Conservation (phyloP, 169 alveolate species). For the Cystoisospora suis region DNA sequence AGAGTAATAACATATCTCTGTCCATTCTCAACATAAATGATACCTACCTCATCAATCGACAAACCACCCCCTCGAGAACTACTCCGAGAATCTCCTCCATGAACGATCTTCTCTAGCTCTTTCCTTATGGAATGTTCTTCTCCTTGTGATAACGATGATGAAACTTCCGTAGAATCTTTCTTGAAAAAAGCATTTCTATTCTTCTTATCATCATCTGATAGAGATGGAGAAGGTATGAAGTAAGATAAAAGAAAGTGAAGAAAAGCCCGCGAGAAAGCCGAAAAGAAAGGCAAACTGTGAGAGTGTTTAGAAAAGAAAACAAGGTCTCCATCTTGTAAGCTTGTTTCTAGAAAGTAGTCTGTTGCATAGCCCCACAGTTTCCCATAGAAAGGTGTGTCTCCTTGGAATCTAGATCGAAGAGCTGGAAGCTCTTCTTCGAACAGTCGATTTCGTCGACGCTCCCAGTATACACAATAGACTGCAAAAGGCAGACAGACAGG, state of each 20-base stretch:
- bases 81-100: neutral
- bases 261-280: neutral
- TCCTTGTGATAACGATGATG: no score
- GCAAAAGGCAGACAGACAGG: no score
- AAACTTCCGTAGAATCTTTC: no score
- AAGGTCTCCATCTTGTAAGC: slow-evolving; percentile 50
- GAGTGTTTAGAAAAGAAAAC: slow-evolving; percentile 4
- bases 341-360: slow-evolving; percentile 45
- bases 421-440: neutral
- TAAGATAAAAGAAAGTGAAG: neutral
- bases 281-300: neutral
- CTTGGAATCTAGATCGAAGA: slow-evolving; percentile 19
- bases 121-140: no score
- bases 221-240: neutral
- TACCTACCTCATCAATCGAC: slow-evolving; percentile 10
- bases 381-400: slow-evolving; percentile 51
- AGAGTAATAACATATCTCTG: slow-evolving; percentile 12
- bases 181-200: no score
- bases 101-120: neutral
- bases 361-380: slow-evolving; percentile 57
- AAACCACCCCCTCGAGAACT: neutral
- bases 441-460: slow-evolving; percentile 24
- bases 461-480: no score
- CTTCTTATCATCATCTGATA: neutral
- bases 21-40: neutral